Conservation (phyloP, 768 basidiomycete species). For the Gymnopilus dilepis region DNA sequence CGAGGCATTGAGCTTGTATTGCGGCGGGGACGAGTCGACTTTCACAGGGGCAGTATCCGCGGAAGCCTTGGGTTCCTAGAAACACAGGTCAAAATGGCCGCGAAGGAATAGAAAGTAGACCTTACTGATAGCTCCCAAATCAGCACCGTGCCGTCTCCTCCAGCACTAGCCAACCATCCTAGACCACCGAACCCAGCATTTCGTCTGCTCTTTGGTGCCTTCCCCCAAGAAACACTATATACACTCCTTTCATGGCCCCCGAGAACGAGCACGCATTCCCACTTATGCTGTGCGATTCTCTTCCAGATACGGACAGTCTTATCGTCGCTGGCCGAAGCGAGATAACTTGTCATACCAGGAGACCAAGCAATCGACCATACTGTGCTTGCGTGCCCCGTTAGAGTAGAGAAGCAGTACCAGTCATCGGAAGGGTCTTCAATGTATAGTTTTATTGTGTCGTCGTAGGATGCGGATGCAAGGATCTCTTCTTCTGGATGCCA, state of each 20-base stretch:
- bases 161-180: slow-evolving; percentile 86
- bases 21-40: slow-evolving; percentile 20
- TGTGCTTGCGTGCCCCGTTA: slow-evolving; percentile 83
- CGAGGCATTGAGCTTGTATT: slow-evolving; percentile 58
- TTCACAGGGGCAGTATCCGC: slow-evolving; percentile 12
- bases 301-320: slow-evolving; percentile 86
- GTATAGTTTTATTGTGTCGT: slow-evolving; percentile 94
- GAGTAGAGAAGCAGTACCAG: slow-evolving; percentile 87
- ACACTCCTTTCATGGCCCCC: slow-evolving; percentile 74
- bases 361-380: slow-evolving; percentile 92
- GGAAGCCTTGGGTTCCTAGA: slow-evolving; percentile 33
- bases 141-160: slow-evolving; percentile 84
- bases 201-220: slow-evolving; percentile 18
- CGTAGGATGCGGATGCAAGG: slow-evolving; percentile 95
- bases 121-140: slow-evolving; percentile 79
- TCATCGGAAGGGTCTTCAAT: slow-evolving; percentile 93
- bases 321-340: slow-evolving; percentile 90
- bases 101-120: background rate
- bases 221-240: slow-evolving; percentile 81
- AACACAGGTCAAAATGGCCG: background rate
- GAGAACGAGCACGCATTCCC: slow-evolving; percentile 65
- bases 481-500: slow-evolving; percentile 99
- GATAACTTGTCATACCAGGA: slow-evolving; percentile 69
- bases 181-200: slow-evolving; percentile 42
- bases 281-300: slow-evolving; percentile 62